Percentiles rank a stretch among this genome's conserved stretches.
Evolutionary conservation across 2,329 filamentous ascomycete species (phyloP).

Genomic region (Pestalotiopsis sp.): DNA sequence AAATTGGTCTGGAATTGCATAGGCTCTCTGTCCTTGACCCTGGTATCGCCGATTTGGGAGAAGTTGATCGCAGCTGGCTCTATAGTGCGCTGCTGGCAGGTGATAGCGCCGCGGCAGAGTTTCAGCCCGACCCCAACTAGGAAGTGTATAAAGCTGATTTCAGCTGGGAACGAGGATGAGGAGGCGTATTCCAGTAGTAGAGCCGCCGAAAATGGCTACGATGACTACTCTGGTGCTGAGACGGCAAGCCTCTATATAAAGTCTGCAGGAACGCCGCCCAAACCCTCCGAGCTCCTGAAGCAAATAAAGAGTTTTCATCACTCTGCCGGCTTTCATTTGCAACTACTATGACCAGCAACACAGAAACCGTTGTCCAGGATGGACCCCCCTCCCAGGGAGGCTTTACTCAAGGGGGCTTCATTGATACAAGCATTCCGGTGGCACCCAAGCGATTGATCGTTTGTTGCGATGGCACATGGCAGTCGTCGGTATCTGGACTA

Average conservation of each 20-base stretch:
- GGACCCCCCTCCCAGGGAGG: background rate
- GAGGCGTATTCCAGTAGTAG: background rate
- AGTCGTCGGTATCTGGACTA: constrained; percentile 20
- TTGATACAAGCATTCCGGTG: background rate
- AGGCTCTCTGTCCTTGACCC: background rate
- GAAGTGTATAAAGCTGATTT: background rate
- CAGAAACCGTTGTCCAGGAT: background rate
- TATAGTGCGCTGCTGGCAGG: background rate
- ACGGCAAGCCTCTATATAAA: background rate
- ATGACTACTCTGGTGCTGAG: background rate
- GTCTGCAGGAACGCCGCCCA: background rate
- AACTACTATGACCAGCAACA: background rate
- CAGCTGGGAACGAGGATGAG: background rate
- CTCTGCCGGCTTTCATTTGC: background rate
- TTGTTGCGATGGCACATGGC: constrained; percentile 23
- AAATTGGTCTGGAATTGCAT: background rate
- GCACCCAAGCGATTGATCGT: constrained; percentile 13
- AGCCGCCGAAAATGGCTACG: background rate
- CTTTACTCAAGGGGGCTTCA: background rate
- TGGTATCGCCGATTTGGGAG: background rate
- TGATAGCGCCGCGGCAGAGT: background rate
- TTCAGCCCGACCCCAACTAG: background rate
- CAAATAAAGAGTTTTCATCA: background rate
- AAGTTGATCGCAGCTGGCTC: background rate
- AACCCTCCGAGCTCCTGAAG: background rate